Evolutionary conservation across 2,329 filamentous ascomycete genomes (phyloP), one percentile per base, ranked within the genome.

Genomic region (Purpureocillium lavendulum): DNA sequence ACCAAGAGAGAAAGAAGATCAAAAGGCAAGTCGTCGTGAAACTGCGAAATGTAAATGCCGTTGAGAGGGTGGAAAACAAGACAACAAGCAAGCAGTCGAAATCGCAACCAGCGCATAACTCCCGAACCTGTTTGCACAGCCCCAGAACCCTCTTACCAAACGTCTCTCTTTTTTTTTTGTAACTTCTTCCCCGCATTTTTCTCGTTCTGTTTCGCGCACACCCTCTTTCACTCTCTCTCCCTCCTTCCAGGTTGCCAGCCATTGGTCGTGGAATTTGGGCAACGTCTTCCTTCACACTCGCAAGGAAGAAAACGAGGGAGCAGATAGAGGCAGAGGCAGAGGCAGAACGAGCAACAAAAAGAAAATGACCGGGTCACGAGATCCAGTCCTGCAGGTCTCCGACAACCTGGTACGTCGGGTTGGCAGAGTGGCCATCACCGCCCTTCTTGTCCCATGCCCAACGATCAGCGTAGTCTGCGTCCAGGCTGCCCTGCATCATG

Each of bases 401-500:
- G 40, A 59, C 58, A 37, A 65, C 55, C 39, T 61, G 54, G 49
- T 66, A 66, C 14, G 63, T 66, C 28, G 63, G 61, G 42, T 66
- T 66, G 34, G 63, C 63, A 29, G 60, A 63, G 40, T 57, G 59
- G 17, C 64, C 57, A 52, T 65, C 57, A 36, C 51, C 51, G 55
- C 63, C 55, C 49, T 65, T 55, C 53, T 60, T 59, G 54, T 68
- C 55, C 68, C 70, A 72, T 34, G 62, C 65, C 66, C 67, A 70
- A 38, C 66, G 57, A 39, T 58, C 56, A 18, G 50, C 52, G 41
- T 62, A 62, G 30, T 64, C 58, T 7, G 53, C 45, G n/a, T 56
- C 55, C 26, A 70, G 58, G 39, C 52, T 55, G 40, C 61, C 65
- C 38, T 66, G 53, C 51, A 71, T 53, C 60, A 70, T 64, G 46